These are phyloP conservation scores for Aspergillus panamensis DNA, from an alignment of 495 filamentous ascomycete species.

Conservation along the genomic window DNA sequence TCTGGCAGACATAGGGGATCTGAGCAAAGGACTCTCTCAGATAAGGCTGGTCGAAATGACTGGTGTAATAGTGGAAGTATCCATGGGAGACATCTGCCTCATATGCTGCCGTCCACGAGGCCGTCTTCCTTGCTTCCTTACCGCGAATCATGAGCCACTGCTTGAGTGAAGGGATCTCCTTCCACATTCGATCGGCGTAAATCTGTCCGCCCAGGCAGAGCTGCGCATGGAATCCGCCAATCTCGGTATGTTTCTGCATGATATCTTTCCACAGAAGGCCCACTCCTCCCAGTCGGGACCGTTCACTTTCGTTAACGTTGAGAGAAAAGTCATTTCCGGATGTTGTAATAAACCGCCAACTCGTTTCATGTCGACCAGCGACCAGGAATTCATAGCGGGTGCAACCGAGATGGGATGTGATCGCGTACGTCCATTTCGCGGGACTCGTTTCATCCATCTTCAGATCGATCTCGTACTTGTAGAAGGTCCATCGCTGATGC, in stretches of 20 bases:
- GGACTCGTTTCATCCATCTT: constrained; percentile 79
- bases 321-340: constrained; percentile 94
- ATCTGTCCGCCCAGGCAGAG: constrained; percentile 91
- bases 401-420: constrained; percentile 94
- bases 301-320: constrained; percentile 79
- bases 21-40: constrained; percentile 93
- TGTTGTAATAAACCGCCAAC: constrained; percentile 95
- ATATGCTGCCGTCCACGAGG: constrained; percentile 85
- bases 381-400: constrained; percentile 98
- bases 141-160: constrained; percentile 92
- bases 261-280: constrained; percentile 99
- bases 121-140: constrained; percentile 86
- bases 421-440: constrained; percentile 96
- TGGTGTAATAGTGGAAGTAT: constrained; percentile 98
- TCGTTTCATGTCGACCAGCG: constrained; percentile 81
- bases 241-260: constrained; percentile 93
- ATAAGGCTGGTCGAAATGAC: constrained; percentile 93
- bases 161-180: constrained; percentile 84
- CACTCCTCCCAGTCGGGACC: constrained; percentile 76
- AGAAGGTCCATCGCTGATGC: constrained; percentile 93
- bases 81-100: constrained; percentile 94
- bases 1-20: constrained; percentile 87
- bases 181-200: constrained; percentile 95
- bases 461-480: constrained; percentile 89
- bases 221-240: constrained; percentile 91